phyloP scores from a whole-genome alignment of 140 eudicot genomes.

The Stevia rebaudiana region DNA sequence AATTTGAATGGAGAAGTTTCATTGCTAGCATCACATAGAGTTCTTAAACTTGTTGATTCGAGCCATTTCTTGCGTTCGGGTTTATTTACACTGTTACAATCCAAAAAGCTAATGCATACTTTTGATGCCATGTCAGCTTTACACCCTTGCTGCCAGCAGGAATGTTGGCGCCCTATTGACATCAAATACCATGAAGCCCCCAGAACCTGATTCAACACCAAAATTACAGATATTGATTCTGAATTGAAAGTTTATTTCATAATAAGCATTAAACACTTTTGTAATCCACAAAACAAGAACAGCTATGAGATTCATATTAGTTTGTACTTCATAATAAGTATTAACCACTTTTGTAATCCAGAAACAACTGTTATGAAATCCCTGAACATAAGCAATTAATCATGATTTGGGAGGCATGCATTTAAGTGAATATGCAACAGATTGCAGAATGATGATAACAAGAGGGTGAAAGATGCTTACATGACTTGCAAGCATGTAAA shows the following conservation, averaged over 20 bases:
- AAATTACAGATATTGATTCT: not conserved
- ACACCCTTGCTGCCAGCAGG: slow-evolving; percentile 82
- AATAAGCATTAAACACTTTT: not conserved
- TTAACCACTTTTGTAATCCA: not conserved
- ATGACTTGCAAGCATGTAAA: slow-evolving; percentile 90
- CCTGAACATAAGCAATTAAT: not conserved
- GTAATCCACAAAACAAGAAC: not conserved
- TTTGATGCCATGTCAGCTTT: slow-evolving; percentile 45
- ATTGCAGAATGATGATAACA: not conserved
- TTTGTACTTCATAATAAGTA: not conserved
- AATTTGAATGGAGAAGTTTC: slow-evolving; percentile 61
- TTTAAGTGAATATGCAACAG: not conserved
- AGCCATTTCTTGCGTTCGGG: slow-evolving; percentile 60
- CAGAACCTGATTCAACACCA: slow-evolving; percentile 42
- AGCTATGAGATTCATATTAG: not conserved
- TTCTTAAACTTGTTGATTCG: slow-evolving; percentile 46
- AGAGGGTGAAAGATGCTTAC: slow-evolving; percentile 36
- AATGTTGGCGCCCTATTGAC: slow-evolving; percentile 76
- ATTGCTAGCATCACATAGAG: slow-evolving; percentile 61
- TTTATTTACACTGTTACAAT: slow-evolving; percentile 44
- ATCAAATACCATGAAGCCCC: slow-evolving; percentile 91
- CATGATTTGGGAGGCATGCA: not conserved
- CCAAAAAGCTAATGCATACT: slow-evolving; percentile 52
- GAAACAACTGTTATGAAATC: not conserved
- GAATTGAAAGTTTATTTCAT: not conserved